These are phyloP conservation scores for Fusarium papillatum DNA, from an alignment of 2,329 filamentous ascomycete species.

Conservation along the genomic window DNA sequence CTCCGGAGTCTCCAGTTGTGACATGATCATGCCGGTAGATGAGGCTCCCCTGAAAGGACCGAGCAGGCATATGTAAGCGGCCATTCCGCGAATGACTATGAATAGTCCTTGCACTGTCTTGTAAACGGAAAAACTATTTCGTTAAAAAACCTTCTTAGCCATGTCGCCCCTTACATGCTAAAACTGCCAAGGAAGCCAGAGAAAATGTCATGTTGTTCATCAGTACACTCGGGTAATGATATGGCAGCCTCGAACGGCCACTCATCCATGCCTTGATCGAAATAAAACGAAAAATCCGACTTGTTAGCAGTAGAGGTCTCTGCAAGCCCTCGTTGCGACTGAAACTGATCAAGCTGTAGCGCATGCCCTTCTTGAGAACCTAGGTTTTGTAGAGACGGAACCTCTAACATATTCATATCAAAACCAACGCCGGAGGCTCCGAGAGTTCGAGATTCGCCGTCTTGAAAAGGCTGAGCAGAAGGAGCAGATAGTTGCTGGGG, in stretches of 20 bases:
- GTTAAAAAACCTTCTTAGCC: background rate
- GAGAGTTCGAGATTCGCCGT: background rate
- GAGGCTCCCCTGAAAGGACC: background rate
- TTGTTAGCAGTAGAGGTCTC: background rate
- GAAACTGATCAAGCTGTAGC: background rate
- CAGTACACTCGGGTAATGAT: background rate
- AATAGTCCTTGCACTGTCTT: background rate
- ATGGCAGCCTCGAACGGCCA: background rate
- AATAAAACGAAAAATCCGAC: background rate
- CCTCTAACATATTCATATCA: background rate
- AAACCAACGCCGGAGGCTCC: background rate
- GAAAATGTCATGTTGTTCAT: background rate
- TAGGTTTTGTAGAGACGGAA: background rate
- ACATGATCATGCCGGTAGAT: background rate
- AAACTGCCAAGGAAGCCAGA: background rate
- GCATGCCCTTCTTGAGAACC: background rate
- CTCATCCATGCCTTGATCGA: background rate
- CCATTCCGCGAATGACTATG: background rate
- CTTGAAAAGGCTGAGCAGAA: background rate
- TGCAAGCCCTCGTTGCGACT: background rate
- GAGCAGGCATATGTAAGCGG: background rate
- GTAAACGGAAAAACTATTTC: background rate
- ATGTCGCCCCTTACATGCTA: background rate
- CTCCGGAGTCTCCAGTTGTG: background rate
- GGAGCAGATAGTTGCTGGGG: background rate